Base-by-base conservation (phyloP, 2,329 filamentous ascomycete genomes). In the Cercospora sesami region DNA sequence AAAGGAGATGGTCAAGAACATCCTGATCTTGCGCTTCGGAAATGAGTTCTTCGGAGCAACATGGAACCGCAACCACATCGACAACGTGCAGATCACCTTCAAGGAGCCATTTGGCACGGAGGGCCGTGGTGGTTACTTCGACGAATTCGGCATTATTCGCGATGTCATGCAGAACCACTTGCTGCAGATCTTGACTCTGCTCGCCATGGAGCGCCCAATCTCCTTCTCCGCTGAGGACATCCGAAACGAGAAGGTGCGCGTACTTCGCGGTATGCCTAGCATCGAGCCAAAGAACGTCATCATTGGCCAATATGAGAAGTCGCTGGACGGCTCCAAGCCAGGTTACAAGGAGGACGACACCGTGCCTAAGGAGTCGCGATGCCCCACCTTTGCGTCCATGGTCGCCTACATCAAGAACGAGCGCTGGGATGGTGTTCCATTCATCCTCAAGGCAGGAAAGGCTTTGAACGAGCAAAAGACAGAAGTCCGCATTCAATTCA, bases 1-100 rank as follows among this genome's bases (percentile, higher is more conserved):
- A 77, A 99, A 99, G 87, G 95, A 99, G 84, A 99, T 99, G 95
- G 95, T 99, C 77, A 99, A 99, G 89, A 99, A 99, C 84, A 96
- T 99, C 75, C 87, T 99, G 73, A 97, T 99, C 75, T 88, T 99
- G 74, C 89, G 96, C 79, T 99, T 99, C 79, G 96, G 95, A 76
- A 99, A 99, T 85, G 94, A 96, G 74, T 99, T 99, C 87, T 92
- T 99, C 76, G 94, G 94, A 73, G 94, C 95, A 53, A 99, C 94
- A 68, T 99, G 95, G 95, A 99, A 98, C 86, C 89, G 95, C 75
- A 94, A 97, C 81, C 94, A 98, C 86, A 99, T 99, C 83, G 95
- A 98, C 84, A 99, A 97, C 77, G 91, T 99, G 60, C 95, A 98
- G 85, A 98, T 99, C 79, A 93, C 95, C 59, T 99, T 99, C 87